Evolutionary conservation across 495 filamentous ascomycete species (phyloP).

Genomic region (Penicillium robsamsonii): DNA sequence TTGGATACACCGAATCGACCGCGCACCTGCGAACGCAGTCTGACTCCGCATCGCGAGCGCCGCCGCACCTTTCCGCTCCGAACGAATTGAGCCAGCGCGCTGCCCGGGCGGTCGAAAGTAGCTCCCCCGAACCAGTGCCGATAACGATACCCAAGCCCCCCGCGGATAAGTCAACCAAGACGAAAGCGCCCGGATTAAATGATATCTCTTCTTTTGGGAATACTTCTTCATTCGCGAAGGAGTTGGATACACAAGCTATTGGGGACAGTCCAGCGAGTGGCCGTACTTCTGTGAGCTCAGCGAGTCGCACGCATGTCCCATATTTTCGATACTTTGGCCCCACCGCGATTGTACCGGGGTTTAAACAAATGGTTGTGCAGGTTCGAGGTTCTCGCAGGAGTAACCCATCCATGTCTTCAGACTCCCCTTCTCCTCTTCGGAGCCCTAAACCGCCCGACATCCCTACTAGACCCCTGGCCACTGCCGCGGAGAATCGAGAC

Average conservation of each 20-base stretch:
- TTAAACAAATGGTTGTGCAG: slow-evolving; percentile 83
- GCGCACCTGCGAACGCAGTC: slow-evolving; percentile 52
- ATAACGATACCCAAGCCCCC: slow-evolving; percentile 9
- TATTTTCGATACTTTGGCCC: slow-evolving; percentile 88
- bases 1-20: slow-evolving; percentile 70
- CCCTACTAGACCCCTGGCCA: slow-evolving; percentile 21
- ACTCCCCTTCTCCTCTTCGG: slow-evolving; percentile 37
- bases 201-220: slow-evolving; percentile 24
- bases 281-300: slow-evolving; percentile 44
- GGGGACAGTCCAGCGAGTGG: slow-evolving; percentile 44
- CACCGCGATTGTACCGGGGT: slow-evolving; percentile 87
- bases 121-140: slow-evolving; percentile 29
- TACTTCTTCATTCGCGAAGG: slow-evolving; percentile 24
- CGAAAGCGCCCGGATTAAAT: slow-evolving; percentile 20
- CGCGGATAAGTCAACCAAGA: slow-evolving; percentile 22
- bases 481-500: slow-evolving; percentile 41
- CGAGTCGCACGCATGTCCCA: slow-evolving; percentile 64
- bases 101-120: slow-evolving; percentile 27
- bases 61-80: slow-evolving; percentile 21
- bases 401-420: slow-evolving; percentile 49
- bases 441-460: slow-evolving; percentile 34
- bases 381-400: slow-evolving; percentile 56
- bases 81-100: slow-evolving; percentile 23
- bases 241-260: slow-evolving; percentile 28
- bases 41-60: slow-evolving; percentile 31